These are phyloP conservation scores for Boletus edulis DNA, from an alignment of 768 basidiomycete genomes.

Conservation along the genomic window DNA sequence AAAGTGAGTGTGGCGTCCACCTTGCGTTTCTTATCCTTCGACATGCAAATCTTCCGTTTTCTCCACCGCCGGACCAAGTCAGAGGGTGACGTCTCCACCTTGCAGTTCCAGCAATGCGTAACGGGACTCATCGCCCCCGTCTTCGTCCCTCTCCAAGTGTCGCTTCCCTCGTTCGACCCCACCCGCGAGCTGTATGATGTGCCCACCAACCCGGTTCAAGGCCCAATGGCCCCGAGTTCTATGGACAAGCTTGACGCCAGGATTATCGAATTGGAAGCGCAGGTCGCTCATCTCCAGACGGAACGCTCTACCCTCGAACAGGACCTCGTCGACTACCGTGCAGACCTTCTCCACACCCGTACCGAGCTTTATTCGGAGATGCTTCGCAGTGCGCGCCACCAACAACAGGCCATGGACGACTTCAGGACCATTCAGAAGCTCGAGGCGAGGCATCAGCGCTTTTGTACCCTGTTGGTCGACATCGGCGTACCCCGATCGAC, in stretches of 20 bases:
- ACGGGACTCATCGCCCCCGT: conserved; percentile 13
- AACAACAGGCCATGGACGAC: conserved; percentile 23
- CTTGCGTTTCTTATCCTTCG: background rate
- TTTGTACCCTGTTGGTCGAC: conserved; percentile 24
- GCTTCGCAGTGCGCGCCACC: conserved; percentile 25
- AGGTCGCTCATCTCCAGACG: conserved; percentile 11
- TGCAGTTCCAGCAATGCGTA: conserved; percentile 7
- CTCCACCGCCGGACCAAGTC: conserved; percentile 50
- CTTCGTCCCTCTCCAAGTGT: conserved; percentile 20
- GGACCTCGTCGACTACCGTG: conserved; percentile 27
- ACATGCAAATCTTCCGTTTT: conserved; percentile 48
- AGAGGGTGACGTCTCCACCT: conserved; percentile 36
- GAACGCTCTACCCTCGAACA: conserved; percentile 21
- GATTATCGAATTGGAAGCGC: conserved; percentile 13
- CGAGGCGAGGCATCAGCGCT: conserved; percentile 23
- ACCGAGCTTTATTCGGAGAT: conserved; percentile 30
- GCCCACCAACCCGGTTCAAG: background rate
- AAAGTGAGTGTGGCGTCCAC: conserved; percentile 3
- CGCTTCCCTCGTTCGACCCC: conserved; percentile 27
- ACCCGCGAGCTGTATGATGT: conserved; percentile 18
- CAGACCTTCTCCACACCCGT: conserved; percentile 28
- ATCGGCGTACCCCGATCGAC: conserved; percentile 26
- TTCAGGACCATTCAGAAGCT: conserved; percentile 27
- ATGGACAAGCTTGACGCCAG: conserved; percentile 2
- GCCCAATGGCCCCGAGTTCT: background rate